phyloP scores from a whole-genome alignment of 139 green algal species.

The Ulvella scutata region DNA sequence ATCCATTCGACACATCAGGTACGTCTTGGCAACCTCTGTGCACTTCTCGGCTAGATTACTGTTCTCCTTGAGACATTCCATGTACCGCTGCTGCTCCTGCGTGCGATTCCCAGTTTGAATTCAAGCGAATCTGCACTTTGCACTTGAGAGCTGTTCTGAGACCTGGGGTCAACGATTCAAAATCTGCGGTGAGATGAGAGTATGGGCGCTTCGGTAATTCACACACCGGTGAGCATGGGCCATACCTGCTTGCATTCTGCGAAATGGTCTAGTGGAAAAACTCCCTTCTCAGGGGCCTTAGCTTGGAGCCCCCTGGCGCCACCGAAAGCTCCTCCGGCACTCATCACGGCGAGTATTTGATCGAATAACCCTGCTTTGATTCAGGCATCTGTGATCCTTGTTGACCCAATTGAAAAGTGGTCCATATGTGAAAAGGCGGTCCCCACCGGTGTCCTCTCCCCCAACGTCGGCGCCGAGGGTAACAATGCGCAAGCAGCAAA shows the following conservation, averaged over 20 bases:
- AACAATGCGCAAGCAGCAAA: no score
- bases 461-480: no score
- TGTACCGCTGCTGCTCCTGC: slow-evolving; percentile 29
- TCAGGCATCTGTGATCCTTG: no score
- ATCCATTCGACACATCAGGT: slow-evolving; percentile 84
- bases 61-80: slow-evolving; percentile 59
- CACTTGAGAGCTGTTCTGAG: not conserved
- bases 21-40: slow-evolving; percentile 48
- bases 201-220: not conserved
- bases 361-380: no score
- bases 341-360: no score
- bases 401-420: no score
- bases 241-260: slow-evolving; percentile 71
- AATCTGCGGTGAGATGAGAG: no score
- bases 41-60: slow-evolving; percentile 37
- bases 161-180: no score
- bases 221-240: not conserved
- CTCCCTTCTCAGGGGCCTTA: slow-evolving; percentile 81
- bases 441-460: no score
- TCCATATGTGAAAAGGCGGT: no score
- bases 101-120: no score
- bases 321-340: not conserved
- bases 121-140: slow-evolving; percentile 62
- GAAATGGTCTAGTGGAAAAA: slow-evolving; percentile 95
- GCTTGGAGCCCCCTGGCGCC: slow-evolving; percentile 13